Evolutionary conservation across 192 early-diverging fungal species (phyloP).

Genomic region (Backusella parvicylindrica): DNA sequence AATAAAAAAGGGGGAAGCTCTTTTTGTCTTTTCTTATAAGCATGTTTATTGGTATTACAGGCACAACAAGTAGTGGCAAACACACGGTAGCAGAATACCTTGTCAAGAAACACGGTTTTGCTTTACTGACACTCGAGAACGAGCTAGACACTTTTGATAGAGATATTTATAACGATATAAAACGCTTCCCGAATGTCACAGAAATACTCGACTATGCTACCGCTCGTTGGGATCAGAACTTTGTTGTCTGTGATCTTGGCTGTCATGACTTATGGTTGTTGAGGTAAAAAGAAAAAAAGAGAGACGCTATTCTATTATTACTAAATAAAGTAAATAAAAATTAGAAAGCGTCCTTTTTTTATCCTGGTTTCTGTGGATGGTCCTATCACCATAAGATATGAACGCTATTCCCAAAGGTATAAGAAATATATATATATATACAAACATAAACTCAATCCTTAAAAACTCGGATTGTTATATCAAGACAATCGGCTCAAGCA

Average conservation of each 20-base stretch:
- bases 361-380: slow-evolving; percentile 84
- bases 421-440: neutral
- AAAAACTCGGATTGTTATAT: too few relatives aligned
- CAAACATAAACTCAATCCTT: neutral
- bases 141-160: neutral
- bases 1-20: neutral
- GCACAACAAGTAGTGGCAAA: slow-evolving; percentile 65
- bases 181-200: slow-evolving; percentile 52
- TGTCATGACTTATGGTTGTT: slow-evolving; percentile 54
- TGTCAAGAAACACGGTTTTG: slow-evolving; percentile 48
- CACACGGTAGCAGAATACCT: slow-evolving; percentile 59
- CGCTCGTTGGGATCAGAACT: slow-evolving; percentile 68
- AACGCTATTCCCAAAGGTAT: slow-evolving; percentile 46
- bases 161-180: neutral
- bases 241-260: slow-evolving; percentile 66
- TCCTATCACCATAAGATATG: slow-evolving; percentile 67
- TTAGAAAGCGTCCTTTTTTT: slow-evolving; percentile 76
- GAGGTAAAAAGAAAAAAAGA: slow-evolving; percentile 7
- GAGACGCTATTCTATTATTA: too few relatives aligned
- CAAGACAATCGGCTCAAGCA: neutral
- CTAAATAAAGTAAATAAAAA: neutral
- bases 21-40: neutral
- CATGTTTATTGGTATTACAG: slow-evolving; percentile 71
- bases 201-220: slow-evolving; percentile 68
- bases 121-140: slow-evolving; percentile 27